Conservation (phyloP, 2,329 filamentous ascomycete species). For the Sporothrix protearum region DNA sequence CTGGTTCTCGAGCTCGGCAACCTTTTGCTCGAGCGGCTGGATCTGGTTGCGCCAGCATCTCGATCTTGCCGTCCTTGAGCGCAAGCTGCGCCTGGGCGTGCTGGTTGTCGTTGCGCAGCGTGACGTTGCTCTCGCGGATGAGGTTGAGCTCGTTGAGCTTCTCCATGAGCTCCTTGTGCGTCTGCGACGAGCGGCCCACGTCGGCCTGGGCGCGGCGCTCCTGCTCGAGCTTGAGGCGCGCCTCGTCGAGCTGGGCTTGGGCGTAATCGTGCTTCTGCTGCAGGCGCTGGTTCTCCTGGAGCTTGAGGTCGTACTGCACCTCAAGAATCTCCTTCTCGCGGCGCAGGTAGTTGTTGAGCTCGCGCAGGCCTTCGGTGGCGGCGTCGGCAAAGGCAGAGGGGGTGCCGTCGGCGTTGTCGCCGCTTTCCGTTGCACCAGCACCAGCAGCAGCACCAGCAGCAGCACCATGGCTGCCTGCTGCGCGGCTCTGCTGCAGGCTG, state of each 20-base stretch:
- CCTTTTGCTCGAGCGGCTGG: constrained; percentile 74
- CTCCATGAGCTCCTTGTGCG: constrained; percentile 86
- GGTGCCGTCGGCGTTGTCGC: constrained; percentile 48
- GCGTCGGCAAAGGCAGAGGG: constrained; percentile 52
- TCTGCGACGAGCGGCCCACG: constrained; percentile 67
- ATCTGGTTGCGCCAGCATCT: constrained; percentile 70
- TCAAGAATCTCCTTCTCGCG: constrained; percentile 97
- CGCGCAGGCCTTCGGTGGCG: constrained; percentile 72
- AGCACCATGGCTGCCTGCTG: no score
- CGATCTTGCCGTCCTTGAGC: constrained; percentile 70
- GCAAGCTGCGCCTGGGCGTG: constrained; percentile 72
- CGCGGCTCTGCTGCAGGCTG: constrained; percentile 71
- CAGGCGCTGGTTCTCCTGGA: constrained; percentile 81
- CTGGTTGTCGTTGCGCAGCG: constrained; percentile 79
- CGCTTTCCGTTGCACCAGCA: constrained; percentile 24
- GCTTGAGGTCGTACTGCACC: constrained; percentile 87
- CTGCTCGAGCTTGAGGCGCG: constrained; percentile 82
- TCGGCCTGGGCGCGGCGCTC: constrained; percentile 76
- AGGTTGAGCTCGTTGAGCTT: constrained; percentile 94
- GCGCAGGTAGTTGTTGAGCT: constrained; percentile 85
- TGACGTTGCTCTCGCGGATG: constrained; percentile 90
- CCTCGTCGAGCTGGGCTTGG: constrained; percentile 83
- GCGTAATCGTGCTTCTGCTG: constrained; percentile 87
- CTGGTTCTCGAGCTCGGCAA: constrained; percentile 78
- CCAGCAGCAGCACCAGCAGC: constrained; percentile 40